Evolutionary conservation across 1,139 yeast species (phyloP), one percentile per base, ranked within the genome.

Genomic region (Kazachstania sp.): DNA sequence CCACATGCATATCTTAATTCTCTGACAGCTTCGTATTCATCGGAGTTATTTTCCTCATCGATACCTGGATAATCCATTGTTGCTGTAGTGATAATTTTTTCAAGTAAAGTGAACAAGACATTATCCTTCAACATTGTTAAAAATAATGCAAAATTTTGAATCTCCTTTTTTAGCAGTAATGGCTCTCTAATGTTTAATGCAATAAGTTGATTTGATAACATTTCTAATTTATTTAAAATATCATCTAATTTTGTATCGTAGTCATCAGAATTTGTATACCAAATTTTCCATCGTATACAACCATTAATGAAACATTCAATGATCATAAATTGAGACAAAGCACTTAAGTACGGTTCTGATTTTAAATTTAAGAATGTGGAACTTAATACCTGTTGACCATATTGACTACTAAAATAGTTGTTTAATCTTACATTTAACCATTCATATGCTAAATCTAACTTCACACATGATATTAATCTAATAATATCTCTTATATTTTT

Each of bases 91-190:
- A 94, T 75, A 18, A 92, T 88, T 55, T 83, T 85, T 62, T 92
- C 97, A 50, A 94, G 71, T 12, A 94, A 86, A 53, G 80, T 78
- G 65, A 92, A 86, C 79, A 92, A 80, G 43, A 86, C 78, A 15
- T 79, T 81, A 54, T 86, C 92, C 58, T 86, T 86, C 51, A 92
- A 71, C 52, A 88, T 71, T 1, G 97, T 96, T n/a, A 97, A 86
- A 65, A 92, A 92, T 63, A 92, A 95, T n/a, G 94, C 97, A 56
- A 90, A 74, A 2, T 95, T 86, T 66, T 92, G 97, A 16, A 88
- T 85, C 60, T 87, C 86, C 57, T 87, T 88, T 55, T 95, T 77
- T 52, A 86, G 74, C 43, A 94, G 69, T 52, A 85, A 73, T 1
- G 97, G 97, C 53, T 88, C 90, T 30, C 83, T 77, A 38, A 86